Percentiles rank a stretch among this genome's conserved stretches.
phyloP scores from a whole-genome alignment of 2,329 filamentous ascomycete genomes.

The Fusarium nodosum region DNA sequence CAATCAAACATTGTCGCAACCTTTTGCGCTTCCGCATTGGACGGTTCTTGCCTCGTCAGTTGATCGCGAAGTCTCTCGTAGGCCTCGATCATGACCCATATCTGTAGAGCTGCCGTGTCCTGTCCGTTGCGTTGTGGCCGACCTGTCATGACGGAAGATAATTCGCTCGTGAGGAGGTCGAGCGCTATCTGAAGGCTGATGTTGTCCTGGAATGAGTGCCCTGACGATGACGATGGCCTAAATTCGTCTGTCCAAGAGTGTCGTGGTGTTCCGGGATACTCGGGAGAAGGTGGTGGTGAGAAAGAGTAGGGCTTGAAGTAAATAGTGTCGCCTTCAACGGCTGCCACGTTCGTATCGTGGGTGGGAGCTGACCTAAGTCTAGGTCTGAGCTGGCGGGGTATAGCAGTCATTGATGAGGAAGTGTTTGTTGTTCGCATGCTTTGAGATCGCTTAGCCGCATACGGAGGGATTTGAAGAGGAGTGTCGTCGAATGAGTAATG shows the following conservation, averaged over 20 bases:
- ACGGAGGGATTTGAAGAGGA: slow-evolving; percentile 37
- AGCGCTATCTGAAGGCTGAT: slow-evolving; percentile 65
- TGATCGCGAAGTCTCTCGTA: slow-evolving; percentile 67
- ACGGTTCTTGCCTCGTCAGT: slow-evolving; percentile 55
- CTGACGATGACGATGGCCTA: slow-evolving; percentile 31
- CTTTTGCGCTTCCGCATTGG: slow-evolving; percentile 51
- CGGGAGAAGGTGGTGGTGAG: slow-evolving; percentile 54
- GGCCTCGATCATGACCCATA: slow-evolving; percentile 71
- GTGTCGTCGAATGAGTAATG: slow-evolving; percentile 29
- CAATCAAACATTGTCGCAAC: slow-evolving; percentile 61
- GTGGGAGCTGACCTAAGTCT: slow-evolving; percentile 54
- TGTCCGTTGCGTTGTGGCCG: slow-evolving; percentile 42
- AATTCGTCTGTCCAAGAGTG: slow-evolving; percentile 28
- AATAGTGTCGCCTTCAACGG: slow-evolving; percentile 62
- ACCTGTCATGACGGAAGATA: slow-evolving; percentile 59
- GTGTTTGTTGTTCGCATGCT: slow-evolving; percentile 28
- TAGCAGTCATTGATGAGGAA: slow-evolving; percentile 45
- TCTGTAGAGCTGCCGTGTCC: slow-evolving; percentile 62
- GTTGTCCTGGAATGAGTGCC: slow-evolving; percentile 50
- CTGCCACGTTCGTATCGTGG: slow-evolving; percentile 62
- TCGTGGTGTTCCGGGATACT: slow-evolving; percentile 36
- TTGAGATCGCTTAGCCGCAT: slow-evolving; percentile 19
- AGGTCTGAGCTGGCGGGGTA: slow-evolving; percentile 35
- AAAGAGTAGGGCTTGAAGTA: slow-evolving; percentile 63
- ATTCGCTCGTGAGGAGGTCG: slow-evolving; percentile 64